These are phyloP conservation scores for Kazachstania viticola DNA, from an alignment of 805 yeast genomes.

Conservation along the genomic window DNA sequence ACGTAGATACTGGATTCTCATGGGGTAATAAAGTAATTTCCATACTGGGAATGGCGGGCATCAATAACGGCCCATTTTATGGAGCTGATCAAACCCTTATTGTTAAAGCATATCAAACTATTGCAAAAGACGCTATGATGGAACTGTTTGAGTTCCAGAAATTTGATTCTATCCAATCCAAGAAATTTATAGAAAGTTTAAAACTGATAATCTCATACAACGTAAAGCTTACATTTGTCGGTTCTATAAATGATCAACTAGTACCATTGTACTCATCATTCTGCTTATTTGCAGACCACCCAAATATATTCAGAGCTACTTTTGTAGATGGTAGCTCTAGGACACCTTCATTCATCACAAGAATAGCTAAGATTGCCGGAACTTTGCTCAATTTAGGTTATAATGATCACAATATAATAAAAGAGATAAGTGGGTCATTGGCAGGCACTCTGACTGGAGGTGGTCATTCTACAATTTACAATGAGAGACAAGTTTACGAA, in stretches of 20 bases:
- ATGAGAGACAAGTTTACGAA: conserved; percentile 75
- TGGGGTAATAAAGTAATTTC: conserved; percentile 45
- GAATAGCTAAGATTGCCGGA: conserved; percentile 63
- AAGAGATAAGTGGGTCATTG: conserved; percentile 65
- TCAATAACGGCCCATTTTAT: conserved; percentile 86
- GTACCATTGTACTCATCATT: conserved; percentile 87
- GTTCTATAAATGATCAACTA: conserved; percentile 85
- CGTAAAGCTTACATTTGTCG: conserved; percentile 71
- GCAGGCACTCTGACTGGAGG: conserved; percentile 93
- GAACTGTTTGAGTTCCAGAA: conserved; percentile 86
- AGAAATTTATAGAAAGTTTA: conserved; percentile 56
- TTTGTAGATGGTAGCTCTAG: conserved; percentile 75
- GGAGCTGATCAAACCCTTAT: conserved; percentile 81
- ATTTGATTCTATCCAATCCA: conserved; percentile 58
- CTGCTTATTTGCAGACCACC: conserved; percentile 75
- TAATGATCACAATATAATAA: conserved; percentile 76
- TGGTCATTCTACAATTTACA: conserved; percentile 86
- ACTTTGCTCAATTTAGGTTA: conserved; percentile 64
- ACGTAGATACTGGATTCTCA: conserved; percentile 5
- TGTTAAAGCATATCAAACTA: conserved; percentile 79
- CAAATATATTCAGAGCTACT: conserved; percentile 80
- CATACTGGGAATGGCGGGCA: conserved; percentile 88
- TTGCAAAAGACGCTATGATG: conserved; percentile 75
- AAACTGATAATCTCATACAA: conserved; percentile 54
- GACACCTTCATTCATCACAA: conserved; percentile 69